Evolutionary conservation across 176 grass and related monocot genomes (phyloP).

Genomic region (Hsuehochloa calcarea): DNA sequence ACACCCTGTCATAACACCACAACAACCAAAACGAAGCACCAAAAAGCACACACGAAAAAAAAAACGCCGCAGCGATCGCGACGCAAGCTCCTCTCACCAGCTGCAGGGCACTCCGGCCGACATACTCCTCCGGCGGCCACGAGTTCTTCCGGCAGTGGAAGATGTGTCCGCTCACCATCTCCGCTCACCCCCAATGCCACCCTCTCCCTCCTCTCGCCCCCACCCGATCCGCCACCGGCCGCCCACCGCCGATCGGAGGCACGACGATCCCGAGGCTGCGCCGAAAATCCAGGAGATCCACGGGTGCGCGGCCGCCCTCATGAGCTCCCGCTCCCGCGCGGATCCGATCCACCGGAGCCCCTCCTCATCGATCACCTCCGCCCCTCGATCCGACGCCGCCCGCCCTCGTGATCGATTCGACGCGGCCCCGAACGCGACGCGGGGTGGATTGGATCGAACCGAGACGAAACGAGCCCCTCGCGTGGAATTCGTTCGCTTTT

Average conservation of each 20-base stretch:
- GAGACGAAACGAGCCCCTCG: neutral
- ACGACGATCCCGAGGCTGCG: neutral
- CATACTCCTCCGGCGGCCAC: constrained; percentile 95
- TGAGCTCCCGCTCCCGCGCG: neutral
- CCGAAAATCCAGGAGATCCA: constrained; percentile 29
- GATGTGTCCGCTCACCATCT: constrained; percentile 83
- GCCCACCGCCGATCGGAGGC: neutral
- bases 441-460: constrained; percentile 25
- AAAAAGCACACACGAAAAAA: neutral
- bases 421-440: neutral
- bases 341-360: neutral
- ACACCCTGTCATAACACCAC: neutral
- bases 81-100: constrained; percentile 52
- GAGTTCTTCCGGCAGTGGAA: constrained; percentile 87
- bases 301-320: constrained; percentile 3
- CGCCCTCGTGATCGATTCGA: constrained; percentile 12
- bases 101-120: constrained; percentile 59
- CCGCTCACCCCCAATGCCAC: neutral
- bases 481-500: neutral
- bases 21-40: neutral
- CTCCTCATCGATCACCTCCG: neutral
- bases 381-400: neutral
- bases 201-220: neutral
- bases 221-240: neutral
- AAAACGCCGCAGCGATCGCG: neutral